Conservation (phyloP, 495 filamentous ascomycete genomes). For the Clohesyomyces aquaticus region DNA sequence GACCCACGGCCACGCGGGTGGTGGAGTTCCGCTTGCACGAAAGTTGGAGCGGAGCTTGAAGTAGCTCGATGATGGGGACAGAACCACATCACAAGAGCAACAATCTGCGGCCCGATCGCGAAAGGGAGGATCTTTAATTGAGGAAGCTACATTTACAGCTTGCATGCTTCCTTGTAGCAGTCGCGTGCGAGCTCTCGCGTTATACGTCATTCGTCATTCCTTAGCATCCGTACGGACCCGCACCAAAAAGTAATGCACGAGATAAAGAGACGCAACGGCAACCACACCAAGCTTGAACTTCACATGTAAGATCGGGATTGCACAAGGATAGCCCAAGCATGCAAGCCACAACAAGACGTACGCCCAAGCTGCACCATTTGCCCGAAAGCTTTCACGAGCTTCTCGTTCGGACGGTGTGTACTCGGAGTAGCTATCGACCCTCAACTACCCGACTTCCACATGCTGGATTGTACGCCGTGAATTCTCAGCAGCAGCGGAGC, state of each 20-base stretch:
- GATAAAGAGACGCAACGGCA: no score
- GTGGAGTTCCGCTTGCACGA: neutral
- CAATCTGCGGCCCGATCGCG: no score
- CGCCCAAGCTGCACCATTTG: slow-evolving; percentile 12
- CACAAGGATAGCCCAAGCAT: neutral
- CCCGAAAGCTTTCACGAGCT: slow-evolving; percentile 18
- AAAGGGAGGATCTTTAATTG: neutral
- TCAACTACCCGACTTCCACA: slow-evolving; percentile 10
- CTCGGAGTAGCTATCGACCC: neutral
- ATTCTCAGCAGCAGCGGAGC: slow-evolving; percentile 12
- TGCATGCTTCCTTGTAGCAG: neutral
- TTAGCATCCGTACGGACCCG: neutral
- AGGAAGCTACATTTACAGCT: neutral
- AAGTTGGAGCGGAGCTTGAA: neutral
- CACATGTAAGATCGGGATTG: neutral
- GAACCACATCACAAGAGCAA: neutral
- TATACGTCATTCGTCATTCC: neutral
- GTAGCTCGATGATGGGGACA: no score
- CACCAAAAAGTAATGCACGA: neutral
- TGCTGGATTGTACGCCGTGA: slow-evolving; percentile 1
- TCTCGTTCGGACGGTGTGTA: slow-evolving; percentile 2
- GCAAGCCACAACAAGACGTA: neutral
- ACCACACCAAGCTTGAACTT: no score
- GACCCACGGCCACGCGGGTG: neutral
- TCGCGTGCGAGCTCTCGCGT: neutral